Percentiles rank a stretch among this genome's conserved stretches.
Evolutionary conservation across 805 yeast genomes (phyloP).

Genomic region (Candida stauntonica): DNA sequence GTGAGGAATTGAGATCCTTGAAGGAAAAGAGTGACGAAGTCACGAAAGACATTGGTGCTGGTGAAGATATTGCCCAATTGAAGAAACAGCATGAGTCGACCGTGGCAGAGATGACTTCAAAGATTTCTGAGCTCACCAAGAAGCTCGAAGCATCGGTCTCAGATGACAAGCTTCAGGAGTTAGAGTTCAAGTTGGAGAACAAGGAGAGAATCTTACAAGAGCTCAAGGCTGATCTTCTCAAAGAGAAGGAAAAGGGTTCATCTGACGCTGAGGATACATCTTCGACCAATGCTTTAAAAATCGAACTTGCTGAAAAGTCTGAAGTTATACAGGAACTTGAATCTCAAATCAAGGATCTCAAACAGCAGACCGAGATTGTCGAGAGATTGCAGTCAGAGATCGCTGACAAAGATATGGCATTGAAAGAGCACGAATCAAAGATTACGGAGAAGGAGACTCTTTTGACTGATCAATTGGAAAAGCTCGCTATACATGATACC

Average conservation of each 20-base stretch:
- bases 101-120: slow-evolving; percentile 4
- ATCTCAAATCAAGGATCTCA: background rate
- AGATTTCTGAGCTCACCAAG: slow-evolving; percentile 12
- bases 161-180: slow-evolving; percentile 18
- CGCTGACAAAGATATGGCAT: background rate
- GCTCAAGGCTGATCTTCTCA: slow-evolving; percentile 8
- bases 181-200: slow-evolving; percentile 18
- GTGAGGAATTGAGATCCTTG: slow-evolving; percentile 2
- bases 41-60: background rate
- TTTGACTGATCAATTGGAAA: slow-evolving; percentile 4
- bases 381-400: slow-evolving; percentile 3
- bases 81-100: slow-evolving; percentile 6
- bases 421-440: slow-evolving; percentile 1
- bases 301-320: background rate
- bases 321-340: slow-evolving; percentile 6
- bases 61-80: slow-evolving; percentile 1
- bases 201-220: slow-evolving; percentile 21
- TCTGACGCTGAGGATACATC: background rate
- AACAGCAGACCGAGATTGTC: background rate
- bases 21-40: slow-evolving; percentile 2
- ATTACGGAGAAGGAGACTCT: slow-evolving; percentile 6
- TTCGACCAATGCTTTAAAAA: no score
- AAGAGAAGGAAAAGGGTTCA: background rate
- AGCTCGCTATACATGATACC: background rate
- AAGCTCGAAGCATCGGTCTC: slow-evolving; percentile 6